Conservation (phyloP, 2,329 filamentous ascomycete genomes). For the Diaporthe helianthi region DNA sequence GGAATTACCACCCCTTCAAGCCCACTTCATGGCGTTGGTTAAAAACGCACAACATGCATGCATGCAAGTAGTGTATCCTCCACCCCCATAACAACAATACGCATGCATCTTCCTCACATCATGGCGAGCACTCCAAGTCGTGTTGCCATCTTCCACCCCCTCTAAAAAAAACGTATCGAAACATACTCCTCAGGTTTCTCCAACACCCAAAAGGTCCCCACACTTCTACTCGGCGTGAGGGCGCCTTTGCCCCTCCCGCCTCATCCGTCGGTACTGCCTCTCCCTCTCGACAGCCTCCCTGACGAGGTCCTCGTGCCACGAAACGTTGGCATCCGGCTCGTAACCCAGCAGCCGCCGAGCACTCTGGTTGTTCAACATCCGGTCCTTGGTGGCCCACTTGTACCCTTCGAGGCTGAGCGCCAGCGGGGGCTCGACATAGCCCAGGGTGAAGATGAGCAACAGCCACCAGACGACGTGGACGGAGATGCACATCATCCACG, state of each 20-base stretch:
- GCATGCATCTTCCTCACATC: not conserved
- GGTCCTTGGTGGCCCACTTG: slow-evolving; percentile 37
- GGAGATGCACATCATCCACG: slow-evolving; percentile 38
- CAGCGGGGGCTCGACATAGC: slow-evolving; percentile 38
- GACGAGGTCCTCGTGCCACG: slow-evolving; percentile 32
- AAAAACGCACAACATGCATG: not conserved
- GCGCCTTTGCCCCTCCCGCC: not conserved
- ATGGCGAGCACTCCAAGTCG: no score
- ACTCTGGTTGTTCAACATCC: slow-evolving; percentile 37
- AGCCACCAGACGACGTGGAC: slow-evolving; percentile 37
- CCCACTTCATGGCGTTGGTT: not conserved
- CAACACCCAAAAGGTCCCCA: not conserved
- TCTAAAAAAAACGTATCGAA: not conserved
- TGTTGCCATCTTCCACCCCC: not conserved
- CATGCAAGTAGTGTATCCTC: not conserved
- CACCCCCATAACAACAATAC: not conserved
- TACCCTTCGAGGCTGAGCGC: slow-evolving; percentile 38
- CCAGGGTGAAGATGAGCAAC: slow-evolving; percentile 39
- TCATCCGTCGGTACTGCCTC: not conserved
- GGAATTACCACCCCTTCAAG: no score
- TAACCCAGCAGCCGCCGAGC: slow-evolving; percentile 35
- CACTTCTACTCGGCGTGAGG: not conserved
- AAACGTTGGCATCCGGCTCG: slow-evolving; percentile 32
- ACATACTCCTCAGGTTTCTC: not conserved
- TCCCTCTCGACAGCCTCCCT: slow-evolving; percentile 35